phyloP scores from a whole-genome alignment of 225 moss, liverwort and hornwort species.

The Pleurozium schreberi region DNA sequence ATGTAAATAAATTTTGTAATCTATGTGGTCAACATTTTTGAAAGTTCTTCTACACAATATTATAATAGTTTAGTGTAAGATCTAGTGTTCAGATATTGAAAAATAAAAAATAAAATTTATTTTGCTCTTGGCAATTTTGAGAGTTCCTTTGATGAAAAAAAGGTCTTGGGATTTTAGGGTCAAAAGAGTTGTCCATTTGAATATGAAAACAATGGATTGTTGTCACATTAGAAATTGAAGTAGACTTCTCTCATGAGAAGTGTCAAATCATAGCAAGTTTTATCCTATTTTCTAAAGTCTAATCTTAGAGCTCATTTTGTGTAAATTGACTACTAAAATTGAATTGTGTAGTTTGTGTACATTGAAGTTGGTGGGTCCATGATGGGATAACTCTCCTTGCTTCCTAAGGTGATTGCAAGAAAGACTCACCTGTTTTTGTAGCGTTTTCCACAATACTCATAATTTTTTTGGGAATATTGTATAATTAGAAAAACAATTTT shows the following conservation, averaged over 20 bases:
- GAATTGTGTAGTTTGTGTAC: too few relatives aligned
- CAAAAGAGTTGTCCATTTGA: neutral
- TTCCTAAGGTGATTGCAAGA: too few relatives aligned
- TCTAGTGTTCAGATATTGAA: accelerated
- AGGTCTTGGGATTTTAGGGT: too few relatives aligned
- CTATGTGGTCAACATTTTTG: accelerated
- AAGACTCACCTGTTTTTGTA: too few relatives aligned
- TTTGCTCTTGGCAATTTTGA: neutral
- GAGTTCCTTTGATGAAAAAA: neutral
- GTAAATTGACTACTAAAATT: neutral
- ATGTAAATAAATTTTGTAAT: neutral
- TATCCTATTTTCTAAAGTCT: neutral
- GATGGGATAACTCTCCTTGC: too few relatives aligned
- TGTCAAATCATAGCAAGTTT: neutral
- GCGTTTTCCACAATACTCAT: too few relatives aligned
- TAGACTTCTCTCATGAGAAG: accelerated
- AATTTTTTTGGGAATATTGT: too few relatives aligned
- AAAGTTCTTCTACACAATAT: neutral
- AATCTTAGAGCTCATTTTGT: neutral
- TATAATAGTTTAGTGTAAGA: neutral
- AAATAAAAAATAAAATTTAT: too few relatives aligned
- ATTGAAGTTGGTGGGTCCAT: too few relatives aligned
- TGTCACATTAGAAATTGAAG: neutral
- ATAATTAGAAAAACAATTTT: too few relatives aligned
- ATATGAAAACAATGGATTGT: neutral